phyloP scores from a whole-genome alignment of 257 asterid genomes.

The Capsicum baccatum region DNA sequence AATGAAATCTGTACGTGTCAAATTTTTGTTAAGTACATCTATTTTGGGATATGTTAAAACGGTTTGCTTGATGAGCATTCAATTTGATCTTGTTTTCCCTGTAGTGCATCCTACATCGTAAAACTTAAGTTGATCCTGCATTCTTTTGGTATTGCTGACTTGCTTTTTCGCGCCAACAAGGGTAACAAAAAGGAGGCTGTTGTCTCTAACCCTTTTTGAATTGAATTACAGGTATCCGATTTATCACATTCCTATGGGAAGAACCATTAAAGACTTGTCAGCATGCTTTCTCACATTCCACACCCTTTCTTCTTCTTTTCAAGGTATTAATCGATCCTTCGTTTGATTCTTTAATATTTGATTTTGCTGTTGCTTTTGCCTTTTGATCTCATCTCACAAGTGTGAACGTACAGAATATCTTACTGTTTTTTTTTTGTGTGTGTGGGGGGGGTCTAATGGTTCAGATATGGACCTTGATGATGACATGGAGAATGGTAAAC shows the following conservation, averaged over 20 bases:
- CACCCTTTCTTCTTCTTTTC: conserved; percentile 63
- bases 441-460: not conserved
- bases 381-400: not conserved
- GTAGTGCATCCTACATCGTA: not conserved
- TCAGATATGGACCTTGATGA: conserved; percentile 52
- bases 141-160: not conserved
- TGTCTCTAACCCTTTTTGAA: conserved; percentile 25
- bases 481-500: conserved; percentile 34
- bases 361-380: not conserved
- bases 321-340: conserved; percentile 39
- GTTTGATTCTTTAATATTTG: not conserved
- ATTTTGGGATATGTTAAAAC: not conserved
- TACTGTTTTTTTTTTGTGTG: not conserved
- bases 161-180: not conserved
- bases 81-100: not conserved
- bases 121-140: not conserved
- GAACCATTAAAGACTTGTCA: conserved; percentile 55
- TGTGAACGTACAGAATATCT: not conserved
- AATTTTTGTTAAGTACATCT: not conserved
- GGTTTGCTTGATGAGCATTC: not conserved
- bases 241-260: conserved; percentile 60
- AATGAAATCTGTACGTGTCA: not conserved
- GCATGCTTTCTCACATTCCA: conserved; percentile 61
- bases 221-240: conserved; percentile 57
- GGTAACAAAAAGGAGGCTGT: conserved; percentile 11